Evolutionary conservation across 2,329 filamentous ascomycete species (phyloP).

Genomic region (Epichloe festucae): DNA sequence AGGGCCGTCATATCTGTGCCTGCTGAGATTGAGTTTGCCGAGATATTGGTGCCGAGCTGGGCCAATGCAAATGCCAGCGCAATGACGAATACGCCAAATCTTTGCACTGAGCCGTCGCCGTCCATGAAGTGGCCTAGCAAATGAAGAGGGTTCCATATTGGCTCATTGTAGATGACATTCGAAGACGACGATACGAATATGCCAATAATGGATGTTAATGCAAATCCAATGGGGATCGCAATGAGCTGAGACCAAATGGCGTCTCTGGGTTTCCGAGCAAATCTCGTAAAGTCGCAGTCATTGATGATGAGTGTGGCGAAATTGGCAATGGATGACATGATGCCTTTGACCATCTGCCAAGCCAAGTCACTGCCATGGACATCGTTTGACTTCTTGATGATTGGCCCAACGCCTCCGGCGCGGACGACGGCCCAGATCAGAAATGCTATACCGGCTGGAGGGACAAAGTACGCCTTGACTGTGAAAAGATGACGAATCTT

Average conservation of each 20-base stretch:
- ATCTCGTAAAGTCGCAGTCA: constrained; percentile 75
- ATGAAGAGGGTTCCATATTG: constrained; percentile 62
- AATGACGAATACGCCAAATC: constrained; percentile 67
- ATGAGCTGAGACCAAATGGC: constrained; percentile 71
- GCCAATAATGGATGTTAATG: constrained; percentile 72
- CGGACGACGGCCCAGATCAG: constrained; percentile 78
- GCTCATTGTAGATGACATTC: constrained; percentile 49
- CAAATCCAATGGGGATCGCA: constrained; percentile 59
- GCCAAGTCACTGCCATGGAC: constrained; percentile 55
- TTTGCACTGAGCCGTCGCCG: constrained; percentile 53
- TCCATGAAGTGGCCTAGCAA: constrained; percentile 55
- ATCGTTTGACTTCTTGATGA: constrained; percentile 55
- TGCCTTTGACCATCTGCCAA: constrained; percentile 73
- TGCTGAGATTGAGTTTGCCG: constrained; percentile 73
- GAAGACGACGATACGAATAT: constrained; percentile 67
- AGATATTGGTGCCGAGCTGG: constrained; percentile 77
- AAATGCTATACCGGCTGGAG: constrained; percentile 69
- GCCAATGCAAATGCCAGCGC: constrained; percentile 60
- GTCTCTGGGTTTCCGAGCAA: constrained; percentile 62
- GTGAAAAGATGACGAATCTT: constrained; percentile 84
- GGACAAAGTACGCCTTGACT: constrained; percentile 75
- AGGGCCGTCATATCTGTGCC: constrained; percentile 74
- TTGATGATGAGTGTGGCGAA: constrained; percentile 80
- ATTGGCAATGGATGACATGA: constrained; percentile 84
- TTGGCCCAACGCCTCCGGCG: constrained; percentile 72